Evolutionary conservation across 805 yeast species (phyloP), one percentile per base, ranked within the genome.

Genomic region (Hanseniaspora nectarophila): DNA sequence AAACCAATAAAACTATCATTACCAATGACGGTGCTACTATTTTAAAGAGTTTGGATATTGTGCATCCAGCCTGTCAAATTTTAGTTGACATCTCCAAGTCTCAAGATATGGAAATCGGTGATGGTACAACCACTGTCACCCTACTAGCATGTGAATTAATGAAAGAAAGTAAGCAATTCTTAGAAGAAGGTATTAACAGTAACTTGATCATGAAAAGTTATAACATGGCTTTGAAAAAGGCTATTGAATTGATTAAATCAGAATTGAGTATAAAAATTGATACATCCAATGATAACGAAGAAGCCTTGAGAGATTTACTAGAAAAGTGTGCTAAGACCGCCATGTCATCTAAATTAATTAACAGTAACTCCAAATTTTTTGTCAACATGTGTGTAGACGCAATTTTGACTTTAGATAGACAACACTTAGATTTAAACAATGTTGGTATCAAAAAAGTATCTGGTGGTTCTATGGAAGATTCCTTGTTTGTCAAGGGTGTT

Each of bases 1-100:
- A 82, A 16, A 79, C 77, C 61, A 95, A 95, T 52, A 81, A 78
- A 60, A 86, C 97, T 45, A 92, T 97, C 21, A 89, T 92, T 58
- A 90, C 99, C 40, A 92, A 92, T 67, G 98, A 92, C 65, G 98
- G 98, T 59, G 98, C 98, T 38, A 92, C 99, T 2, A 90, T 92
- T 60, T 73, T 92, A 65, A 86, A 83, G 64, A 73, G 92, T 54
- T 70, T 92, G 58, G 98, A 92, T 63, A 94, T 92, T 53, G 96
- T 92, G 24, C 98, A 92, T 63, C 98, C 99, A 9, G 98, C 99
- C 10, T 98, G 98, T 12, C 88, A 87, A 67, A 89, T 90, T 55
- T 72, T 90, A 59, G 98, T 90, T 51, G 95, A 90, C 65, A 85
- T 90, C 54, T 85, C 96, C 16, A 82, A 94, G 65, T 88, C 95